Percentiles rank a stretch among this genome's conserved stretches.
These are phyloP conservation scores for Mercurialis annua DNA, from an alignment of 345 rosid species.

Conservation along the genomic window DNA sequence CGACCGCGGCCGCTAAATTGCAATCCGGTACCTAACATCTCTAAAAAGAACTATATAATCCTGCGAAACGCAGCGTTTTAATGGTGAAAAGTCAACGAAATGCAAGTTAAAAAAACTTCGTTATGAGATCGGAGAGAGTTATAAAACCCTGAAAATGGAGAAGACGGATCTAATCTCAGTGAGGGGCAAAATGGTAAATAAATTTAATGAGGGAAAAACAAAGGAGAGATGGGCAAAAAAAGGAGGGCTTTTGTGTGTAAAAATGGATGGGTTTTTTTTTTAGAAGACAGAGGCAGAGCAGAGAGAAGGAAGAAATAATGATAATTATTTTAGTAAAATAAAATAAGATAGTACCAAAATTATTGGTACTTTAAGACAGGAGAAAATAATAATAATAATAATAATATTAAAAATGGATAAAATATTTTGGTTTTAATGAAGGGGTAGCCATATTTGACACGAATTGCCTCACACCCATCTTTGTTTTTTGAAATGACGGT, in stretches of 20 bases:
- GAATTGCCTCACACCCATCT: background rate
- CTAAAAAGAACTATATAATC: background rate
- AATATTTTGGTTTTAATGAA: background rate
- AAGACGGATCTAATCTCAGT: slow-evolving; percentile 17
- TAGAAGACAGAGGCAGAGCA: background rate
- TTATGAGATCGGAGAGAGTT: slow-evolving; percentile 12
- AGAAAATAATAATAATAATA: background rate
- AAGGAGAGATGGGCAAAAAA: slow-evolving; percentile 1
- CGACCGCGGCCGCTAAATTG: slow-evolving; percentile 33
- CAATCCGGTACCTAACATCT: slow-evolving; percentile 53
- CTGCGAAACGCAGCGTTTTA: background rate
- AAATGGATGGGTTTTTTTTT: slow-evolving; percentile 8
- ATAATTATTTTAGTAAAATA: background rate
- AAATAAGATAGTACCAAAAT: background rate
- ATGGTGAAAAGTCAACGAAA: background rate
- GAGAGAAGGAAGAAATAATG: slow-evolving; percentile 4
- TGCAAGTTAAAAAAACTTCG: background rate
- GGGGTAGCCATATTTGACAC: background rate
- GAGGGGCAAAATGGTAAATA: slow-evolving; percentile 24
- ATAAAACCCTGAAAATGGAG: slow-evolving; percentile 15
- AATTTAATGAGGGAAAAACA: background rate
- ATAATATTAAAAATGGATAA: no score
- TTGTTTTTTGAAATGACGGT: background rate
- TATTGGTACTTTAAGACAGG: slow-evolving; percentile 3
- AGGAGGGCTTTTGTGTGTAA: slow-evolving; percentile 8